phyloP scores from a whole-genome alignment of 1,284 basidiomycete species.

The Coniferiporia sulphurascens region DNA sequence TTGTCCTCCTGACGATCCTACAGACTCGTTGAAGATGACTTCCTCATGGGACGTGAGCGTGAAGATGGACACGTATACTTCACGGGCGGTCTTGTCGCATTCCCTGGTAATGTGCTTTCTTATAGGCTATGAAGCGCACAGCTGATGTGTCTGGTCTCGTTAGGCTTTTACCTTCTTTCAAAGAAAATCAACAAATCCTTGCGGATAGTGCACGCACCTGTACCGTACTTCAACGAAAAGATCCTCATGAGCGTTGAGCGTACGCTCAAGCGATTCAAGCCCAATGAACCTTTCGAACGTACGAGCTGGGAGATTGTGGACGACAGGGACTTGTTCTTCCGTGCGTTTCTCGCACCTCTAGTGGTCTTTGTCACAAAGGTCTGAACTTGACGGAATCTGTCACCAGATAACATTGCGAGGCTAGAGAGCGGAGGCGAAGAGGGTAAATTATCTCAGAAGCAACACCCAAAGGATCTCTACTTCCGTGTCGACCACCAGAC shows the following conservation, averaged over 20 bases:
- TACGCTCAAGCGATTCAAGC: constrained; percentile 35
- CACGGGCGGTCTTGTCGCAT: constrained; percentile 35
- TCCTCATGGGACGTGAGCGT: constrained; percentile 35
- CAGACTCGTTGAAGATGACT: constrained; percentile 37
- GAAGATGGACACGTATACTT: constrained; percentile 36
- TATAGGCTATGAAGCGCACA: too few species aligned
- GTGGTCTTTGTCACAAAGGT: too few species aligned
- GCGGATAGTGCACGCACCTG: constrained; percentile 29
- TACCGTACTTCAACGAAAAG: constrained; percentile 40
- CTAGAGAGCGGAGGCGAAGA: constrained; percentile 11
- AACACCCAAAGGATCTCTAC: constrained; percentile 30
- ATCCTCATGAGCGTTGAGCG: constrained; percentile 37
- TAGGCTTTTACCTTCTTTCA: constrained; percentile 35
- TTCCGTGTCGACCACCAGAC: constrained; percentile 36
- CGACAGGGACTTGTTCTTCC: constrained; percentile 33
- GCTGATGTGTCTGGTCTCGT: not conserved
- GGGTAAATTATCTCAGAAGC: constrained; percentile 23
- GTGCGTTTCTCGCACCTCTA: constrained; percentile 20
- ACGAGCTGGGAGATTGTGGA: constrained; percentile 40
- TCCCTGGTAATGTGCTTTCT: constrained; percentile 27
- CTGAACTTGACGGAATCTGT: too few species aligned
- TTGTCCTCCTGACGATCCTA: not conserved
- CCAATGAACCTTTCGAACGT: constrained; percentile 36
- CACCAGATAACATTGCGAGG: constrained; percentile 29
- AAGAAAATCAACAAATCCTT: constrained; percentile 35